Conservation (phyloP, 2,329 filamentous ascomycete species). For the Venturia carpophila region DNA sequence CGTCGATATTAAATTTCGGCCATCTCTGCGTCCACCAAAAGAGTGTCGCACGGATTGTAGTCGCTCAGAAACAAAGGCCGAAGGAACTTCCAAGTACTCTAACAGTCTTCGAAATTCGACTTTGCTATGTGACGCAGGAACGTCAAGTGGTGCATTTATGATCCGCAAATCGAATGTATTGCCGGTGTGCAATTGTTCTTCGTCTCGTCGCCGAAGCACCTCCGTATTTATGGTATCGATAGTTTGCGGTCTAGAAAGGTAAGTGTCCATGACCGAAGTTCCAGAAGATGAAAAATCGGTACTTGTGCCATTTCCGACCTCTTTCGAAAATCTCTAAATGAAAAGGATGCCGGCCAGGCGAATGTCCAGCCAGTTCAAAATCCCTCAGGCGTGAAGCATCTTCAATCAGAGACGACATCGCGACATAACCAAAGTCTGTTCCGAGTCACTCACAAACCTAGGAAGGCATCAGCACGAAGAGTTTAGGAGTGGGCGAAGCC, state of each 20-base stretch:
- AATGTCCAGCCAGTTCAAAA: not conserved
- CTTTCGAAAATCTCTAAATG: not conserved
- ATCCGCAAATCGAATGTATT: conserved; percentile 18
- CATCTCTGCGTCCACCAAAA: conserved; percentile 21
- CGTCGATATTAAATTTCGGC: not conserved
- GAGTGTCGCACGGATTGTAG: conserved; percentile 26
- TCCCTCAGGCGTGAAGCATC: conserved; percentile 2
- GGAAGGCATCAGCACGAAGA: not conserved
- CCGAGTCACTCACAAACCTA: not conserved
- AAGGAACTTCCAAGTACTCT: conserved; percentile 23
- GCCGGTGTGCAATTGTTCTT: not conserved
- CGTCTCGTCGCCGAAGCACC: not conserved
- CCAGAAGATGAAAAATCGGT: not conserved
- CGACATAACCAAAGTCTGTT: not conserved
- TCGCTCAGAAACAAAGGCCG: conserved; percentile 25
- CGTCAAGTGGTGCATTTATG: conserved; percentile 24
- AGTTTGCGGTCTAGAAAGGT: not conserved
- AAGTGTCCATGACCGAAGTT: not conserved
- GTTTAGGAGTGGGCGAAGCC: not conserved
- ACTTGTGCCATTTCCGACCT: conserved; percentile 1
- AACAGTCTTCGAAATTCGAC: conserved; percentile 18
- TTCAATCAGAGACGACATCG: not conserved
- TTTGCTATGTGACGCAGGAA: conserved; percentile 19
- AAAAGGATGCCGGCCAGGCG: not conserved
- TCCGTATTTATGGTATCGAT: not conserved